These are phyloP conservation scores for Rutstroemia sp. DNA, from an alignment of 2,329 filamentous ascomycete genomes.

Conservation along the genomic window DNA sequence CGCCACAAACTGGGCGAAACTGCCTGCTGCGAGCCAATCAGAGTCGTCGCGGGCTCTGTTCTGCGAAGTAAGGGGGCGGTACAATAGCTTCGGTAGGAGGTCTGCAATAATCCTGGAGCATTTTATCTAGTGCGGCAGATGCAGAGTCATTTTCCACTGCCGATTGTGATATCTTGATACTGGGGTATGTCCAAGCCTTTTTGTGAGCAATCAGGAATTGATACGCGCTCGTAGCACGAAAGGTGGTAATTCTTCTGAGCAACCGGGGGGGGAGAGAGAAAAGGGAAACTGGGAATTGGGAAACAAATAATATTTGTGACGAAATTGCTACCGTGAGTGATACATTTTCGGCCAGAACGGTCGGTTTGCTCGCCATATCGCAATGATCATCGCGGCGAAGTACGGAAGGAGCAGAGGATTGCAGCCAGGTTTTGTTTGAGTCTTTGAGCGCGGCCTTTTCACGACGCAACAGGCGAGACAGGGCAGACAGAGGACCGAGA, in stretches of 20 bases:
- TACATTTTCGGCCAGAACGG: not conserved
- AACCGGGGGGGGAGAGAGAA: no score
- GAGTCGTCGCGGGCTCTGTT: not conserved
- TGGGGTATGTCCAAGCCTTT: not conserved
- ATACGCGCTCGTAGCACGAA: no score
- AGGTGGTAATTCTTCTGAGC: no score
- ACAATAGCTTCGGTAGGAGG: not conserved
- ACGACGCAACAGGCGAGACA: not conserved
- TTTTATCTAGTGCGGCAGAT: conserved; percentile 6
- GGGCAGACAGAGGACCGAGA: conserved; percentile 1
- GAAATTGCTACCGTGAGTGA: not conserved
- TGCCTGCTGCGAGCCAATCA: not conserved
- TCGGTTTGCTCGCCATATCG: not conserved
- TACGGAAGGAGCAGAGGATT: not conserved
- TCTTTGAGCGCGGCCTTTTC: not conserved
- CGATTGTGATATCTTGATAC: not conserved
- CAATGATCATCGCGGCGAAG: conserved; percentile 1
- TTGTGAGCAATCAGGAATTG: not conserved
- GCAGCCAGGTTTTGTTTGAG: not conserved
- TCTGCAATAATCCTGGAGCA: not conserved
- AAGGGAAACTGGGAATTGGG: no score
- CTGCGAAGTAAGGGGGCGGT: not conserved
- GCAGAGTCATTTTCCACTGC: conserved; percentile 2
- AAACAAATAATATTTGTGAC: not conserved
- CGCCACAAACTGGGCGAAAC: not conserved